These are phyloP conservation scores for Neurospora hispaniola DNA, from an alignment of 495 filamentous ascomycete genomes.

Conservation along the genomic window DNA sequence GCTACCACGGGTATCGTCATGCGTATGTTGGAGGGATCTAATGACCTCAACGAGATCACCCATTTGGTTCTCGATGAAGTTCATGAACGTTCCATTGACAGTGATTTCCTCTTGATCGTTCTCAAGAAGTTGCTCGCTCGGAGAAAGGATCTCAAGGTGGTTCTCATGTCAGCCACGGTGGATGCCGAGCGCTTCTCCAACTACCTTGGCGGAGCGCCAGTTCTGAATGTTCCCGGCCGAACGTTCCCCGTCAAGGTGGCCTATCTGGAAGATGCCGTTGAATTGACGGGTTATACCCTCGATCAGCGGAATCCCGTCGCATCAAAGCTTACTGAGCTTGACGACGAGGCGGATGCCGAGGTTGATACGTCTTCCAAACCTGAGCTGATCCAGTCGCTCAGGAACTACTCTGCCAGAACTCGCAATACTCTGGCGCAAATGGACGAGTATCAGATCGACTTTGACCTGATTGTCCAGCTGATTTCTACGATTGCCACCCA, in stretches of 20 bases:
- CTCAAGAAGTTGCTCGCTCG: conserved; percentile 66
- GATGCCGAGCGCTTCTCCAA: conserved; percentile 83
- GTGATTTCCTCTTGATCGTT: conserved; percentile 86
- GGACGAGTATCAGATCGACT: conserved; percentile 81
- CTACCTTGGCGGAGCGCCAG: conserved; percentile 74
- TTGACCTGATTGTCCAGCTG: conserved; percentile 65
- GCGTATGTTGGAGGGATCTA: conserved; percentile 86
- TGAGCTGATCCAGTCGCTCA: conserved; percentile 45
- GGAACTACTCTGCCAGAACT: conserved; percentile 63
- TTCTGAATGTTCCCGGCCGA: conserved; percentile 80
- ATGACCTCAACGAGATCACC: conserved; percentile 76
- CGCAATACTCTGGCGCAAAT: conserved; percentile 60
- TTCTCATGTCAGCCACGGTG: conserved; percentile 95
- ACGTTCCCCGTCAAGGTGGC: conserved; percentile 84
- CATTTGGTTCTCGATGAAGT: conserved; percentile 93
- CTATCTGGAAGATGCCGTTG: conserved; percentile 86
- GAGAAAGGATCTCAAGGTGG: conserved; percentile 63
- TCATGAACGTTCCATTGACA: conserved; percentile 89
- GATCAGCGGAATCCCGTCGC: conserved; percentile 37
- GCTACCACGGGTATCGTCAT: conserved; percentile 87
- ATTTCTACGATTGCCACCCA: conserved; percentile 61
- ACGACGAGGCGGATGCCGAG: conserved; percentile 46
- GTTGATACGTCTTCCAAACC: conserved; percentile 32
- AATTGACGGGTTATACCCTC: conserved; percentile 60
- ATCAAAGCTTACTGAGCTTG: conserved; percentile 36